Conservation (phyloP, 768 basidiomycete species). For the Coprinopsis strossmayeri region DNA sequence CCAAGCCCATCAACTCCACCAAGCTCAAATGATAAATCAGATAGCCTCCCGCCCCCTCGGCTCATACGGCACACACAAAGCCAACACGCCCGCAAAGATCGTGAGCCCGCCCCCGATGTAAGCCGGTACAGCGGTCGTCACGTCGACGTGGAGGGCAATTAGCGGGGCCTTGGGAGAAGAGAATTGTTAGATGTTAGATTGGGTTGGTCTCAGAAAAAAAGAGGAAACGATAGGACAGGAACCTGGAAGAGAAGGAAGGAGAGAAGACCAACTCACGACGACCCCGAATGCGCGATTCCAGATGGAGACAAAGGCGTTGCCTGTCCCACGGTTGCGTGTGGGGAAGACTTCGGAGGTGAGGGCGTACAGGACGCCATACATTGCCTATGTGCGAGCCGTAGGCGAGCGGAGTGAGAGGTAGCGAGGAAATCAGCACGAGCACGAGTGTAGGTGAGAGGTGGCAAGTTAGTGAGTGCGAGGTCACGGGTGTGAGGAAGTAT, state of each 20-base stretch:
- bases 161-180: conserved; percentile 76
- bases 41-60: conserved; percentile 69
- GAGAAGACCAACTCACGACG: too few species aligned
- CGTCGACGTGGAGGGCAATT: conserved; percentile 63
- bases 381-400: conserved; percentile 37
- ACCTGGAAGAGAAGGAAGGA: too few species aligned
- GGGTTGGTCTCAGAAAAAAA: too few species aligned
- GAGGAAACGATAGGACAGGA: too few species aligned
- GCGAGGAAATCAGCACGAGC: conserved; percentile 55
- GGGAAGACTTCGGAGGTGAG: conserved; percentile 65
- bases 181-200: too few species aligned
- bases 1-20: too few species aligned
- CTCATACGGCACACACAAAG: conserved; percentile 66
- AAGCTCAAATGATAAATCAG: too few species aligned
- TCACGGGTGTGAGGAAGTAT: too few species aligned
- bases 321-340: conserved; percentile 67
- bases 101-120: conserved; percentile 65
- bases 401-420: conserved; percentile 11
- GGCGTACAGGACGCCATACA: conserved; percentile 70
- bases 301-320: conserved; percentile 57
- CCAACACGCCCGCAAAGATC: conserved; percentile 51
- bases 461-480: too few species aligned
- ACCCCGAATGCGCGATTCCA: conserved; percentile 63
- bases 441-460: too few species aligned
- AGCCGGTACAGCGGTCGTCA: conserved; percentile 60